Evolutionary conservation across 106 monocot species (phyloP), one percentile per base, ranked within the genome.

Genomic region (Dactylorhiza incarnata): DNA sequence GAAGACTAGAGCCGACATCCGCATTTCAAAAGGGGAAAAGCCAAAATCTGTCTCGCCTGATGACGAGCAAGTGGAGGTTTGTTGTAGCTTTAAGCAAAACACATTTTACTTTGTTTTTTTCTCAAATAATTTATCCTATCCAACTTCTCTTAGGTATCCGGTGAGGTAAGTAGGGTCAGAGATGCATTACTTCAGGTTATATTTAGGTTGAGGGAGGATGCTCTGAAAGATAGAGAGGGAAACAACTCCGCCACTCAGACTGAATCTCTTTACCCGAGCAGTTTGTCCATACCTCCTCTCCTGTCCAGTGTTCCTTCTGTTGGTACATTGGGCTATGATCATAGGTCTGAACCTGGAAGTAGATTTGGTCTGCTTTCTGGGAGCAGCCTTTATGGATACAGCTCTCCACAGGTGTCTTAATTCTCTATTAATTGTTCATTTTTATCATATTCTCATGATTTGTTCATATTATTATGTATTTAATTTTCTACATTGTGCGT

Each of bases 61-160:
- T 82, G 93, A 96, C 77, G 96, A 97, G 62, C 89, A 85, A 76
- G 93, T 93, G 12, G 93, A 97, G 93, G 96, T 93, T 43, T 83
- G 78, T 58, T 37, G 17, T 48, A 48, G 62, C n/a, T 53, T 68
- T 26, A 50, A 67, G 9, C 15, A n/a, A 20, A 46, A 5, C 13
- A 12, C 0, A 20, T 53, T 43, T 51, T 54, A 52, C 29, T 25
- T 59, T 29, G 7, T 46, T 52, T 73, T 48, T 45, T 9, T 67
- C 1, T 13, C 7, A 37, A 7, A 23, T 9, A 76, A 45, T 16
- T 6, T 46, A 69, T 69, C 15, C 17, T 46, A 8, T 69, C 45
- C 45, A 69, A 72, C 48, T 45, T 50, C 76, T 58, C 23, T 48
- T 70, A 96, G 95, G 89, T 97, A n/a, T 78, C 75, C 44, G 96